Conservation (phyloP, 1,139 yeast species). For the Candida labiduridarum region DNA sequence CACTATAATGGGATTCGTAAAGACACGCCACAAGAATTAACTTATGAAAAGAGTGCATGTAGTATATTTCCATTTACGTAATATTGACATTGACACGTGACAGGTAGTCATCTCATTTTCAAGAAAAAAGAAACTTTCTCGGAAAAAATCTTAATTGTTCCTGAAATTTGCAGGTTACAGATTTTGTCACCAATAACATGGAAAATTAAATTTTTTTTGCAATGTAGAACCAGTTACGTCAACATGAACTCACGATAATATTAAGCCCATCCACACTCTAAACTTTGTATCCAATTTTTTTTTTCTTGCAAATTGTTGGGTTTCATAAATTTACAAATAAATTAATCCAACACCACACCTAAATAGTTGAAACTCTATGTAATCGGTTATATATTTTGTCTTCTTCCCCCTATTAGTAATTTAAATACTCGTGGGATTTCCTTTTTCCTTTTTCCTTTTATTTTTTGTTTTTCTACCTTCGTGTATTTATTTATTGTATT, state of each 20-base stretch:
- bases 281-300: not conserved
- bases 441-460: not conserved
- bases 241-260: constrained; percentile 1
- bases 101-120: not conserved
- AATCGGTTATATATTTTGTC: too few species aligned
- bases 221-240: constrained; percentile 2
- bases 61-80: not conserved
- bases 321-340: not conserved
- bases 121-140: not conserved
- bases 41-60: not conserved
- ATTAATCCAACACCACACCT: too few species aligned
- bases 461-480: not conserved
- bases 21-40: not conserved
- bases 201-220: not conserved
- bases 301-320: not conserved
- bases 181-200: not conserved
- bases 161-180: not conserved
- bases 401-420: not conserved
- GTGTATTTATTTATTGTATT: not conserved
- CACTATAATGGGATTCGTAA: too few species aligned
- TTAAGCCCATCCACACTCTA: not conserved
- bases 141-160: not conserved
- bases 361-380: too few species aligned
- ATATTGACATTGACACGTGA: not conserved
- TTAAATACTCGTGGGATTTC: not conserved